Evolutionary conservation across 1,139 yeast species (phyloP).

Genomic region (Diutina neorugosa): DNA sequence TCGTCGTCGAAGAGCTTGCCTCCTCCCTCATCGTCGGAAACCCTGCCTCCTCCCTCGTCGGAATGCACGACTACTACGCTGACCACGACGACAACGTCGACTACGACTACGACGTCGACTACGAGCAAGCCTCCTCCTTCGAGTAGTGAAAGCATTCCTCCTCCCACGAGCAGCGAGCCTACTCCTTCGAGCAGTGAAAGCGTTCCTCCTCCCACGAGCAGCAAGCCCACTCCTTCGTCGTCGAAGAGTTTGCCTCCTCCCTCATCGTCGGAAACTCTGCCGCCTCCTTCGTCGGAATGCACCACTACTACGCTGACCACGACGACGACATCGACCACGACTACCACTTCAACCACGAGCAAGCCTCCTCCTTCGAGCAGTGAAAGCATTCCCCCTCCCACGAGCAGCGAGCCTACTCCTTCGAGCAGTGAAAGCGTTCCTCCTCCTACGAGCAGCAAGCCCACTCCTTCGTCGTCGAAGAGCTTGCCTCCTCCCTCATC

Average conservation of each 20-base stretch:
- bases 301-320: not conserved
- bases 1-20: too few species aligned
- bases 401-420: not conserved
- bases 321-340: not conserved
- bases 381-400: not conserved
- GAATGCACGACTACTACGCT: not conserved
- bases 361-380: not conserved
- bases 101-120: not conserved
- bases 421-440: not conserved
- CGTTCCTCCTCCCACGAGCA: not conserved
- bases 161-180: not conserved
- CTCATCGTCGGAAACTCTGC: not conserved
- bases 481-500: too few species aligned
- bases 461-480: not conserved
- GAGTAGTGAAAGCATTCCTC: not conserved
- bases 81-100: not conserved
- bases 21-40: not conserved
- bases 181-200: not conserved
- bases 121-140: not conserved
- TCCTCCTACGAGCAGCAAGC: not conserved
- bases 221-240: not conserved
- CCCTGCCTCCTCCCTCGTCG: not conserved
- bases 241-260: not conserved
- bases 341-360: not conserved
- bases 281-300: not conserved